A percentile compares a stretch with the other conserved stretches of the same genome.
phyloP scores from a whole-genome alignment of 306 rosid genomes.

The Quercus gilva region DNA sequence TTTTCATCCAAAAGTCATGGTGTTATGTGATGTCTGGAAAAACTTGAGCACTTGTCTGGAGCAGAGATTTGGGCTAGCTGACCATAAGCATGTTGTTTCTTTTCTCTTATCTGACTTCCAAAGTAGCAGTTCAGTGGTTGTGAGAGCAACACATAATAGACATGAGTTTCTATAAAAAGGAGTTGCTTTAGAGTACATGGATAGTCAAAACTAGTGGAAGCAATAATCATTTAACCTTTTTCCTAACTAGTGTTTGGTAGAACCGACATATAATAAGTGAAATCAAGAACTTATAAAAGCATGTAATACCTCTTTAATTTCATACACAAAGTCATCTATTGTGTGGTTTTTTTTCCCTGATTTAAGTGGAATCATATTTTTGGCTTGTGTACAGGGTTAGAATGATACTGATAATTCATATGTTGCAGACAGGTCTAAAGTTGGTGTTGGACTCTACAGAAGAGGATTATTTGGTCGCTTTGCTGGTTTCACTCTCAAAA shows the following conservation, averaged over 20 bases:
- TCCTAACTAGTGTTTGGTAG: not conserved
- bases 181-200: not conserved
- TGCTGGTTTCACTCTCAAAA: conserved; percentile 73
- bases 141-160: not conserved
- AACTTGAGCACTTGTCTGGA: not conserved
- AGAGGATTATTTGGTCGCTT: conserved; percentile 50
- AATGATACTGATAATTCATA: conserved; percentile 2
- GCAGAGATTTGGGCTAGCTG: not conserved
- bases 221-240: not conserved
- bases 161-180: not conserved
- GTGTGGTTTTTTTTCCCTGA: not conserved
- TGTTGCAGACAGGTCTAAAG: conserved; percentile 58
- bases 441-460: conserved; percentile 44
- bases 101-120: not conserved
- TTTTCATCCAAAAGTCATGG: not conserved
- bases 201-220: not conserved
- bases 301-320: not conserved
- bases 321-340: not conserved
- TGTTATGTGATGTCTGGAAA: not conserved
- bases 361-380: not conserved
- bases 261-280: not conserved
- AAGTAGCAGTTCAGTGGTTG: not conserved
- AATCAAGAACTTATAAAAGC: not conserved
- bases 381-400: not conserved
- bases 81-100: not conserved